A percentile compares a stretch with the other conserved stretches of the same genome.
These are phyloP conservation scores for Murraya koenigii DNA, from an alignment of 345 rosid species.

Conservation along the genomic window DNA sequence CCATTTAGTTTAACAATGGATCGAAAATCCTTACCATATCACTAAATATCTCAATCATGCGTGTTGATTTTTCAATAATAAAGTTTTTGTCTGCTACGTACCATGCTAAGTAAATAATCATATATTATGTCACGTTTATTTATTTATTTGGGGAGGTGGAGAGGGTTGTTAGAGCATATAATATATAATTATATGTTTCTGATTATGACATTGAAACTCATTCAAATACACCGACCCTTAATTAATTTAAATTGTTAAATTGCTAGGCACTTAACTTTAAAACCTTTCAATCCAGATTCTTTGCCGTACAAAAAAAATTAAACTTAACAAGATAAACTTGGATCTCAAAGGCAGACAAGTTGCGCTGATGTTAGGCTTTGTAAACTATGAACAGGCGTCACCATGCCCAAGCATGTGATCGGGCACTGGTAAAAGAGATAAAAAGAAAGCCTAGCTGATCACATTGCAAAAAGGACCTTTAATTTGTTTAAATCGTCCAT, in stretches of 20 bases:
- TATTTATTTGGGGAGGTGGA: too few relatives aligned
- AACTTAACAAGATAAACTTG: conserved; percentile 2
- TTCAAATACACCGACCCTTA: background rate
- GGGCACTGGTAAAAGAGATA: conserved; percentile 16
- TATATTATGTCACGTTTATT: too few relatives aligned
- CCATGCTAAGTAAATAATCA: too few relatives aligned
- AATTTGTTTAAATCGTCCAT: conserved; percentile 3
- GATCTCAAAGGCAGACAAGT: background rate
- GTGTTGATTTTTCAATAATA: too few relatives aligned
- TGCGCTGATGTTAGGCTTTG: background rate
- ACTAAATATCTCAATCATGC: too few relatives aligned
- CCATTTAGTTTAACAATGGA: background rate
- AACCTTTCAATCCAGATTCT: background rate
- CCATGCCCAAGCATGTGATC: conserved; percentile 32
- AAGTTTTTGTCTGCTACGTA: too few relatives aligned
- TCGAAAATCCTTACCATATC: background rate
- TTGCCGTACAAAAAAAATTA: background rate
- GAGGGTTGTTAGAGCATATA: too few relatives aligned
- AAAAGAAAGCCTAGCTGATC: background rate
- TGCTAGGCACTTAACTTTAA: background rate
- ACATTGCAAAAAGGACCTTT: background rate
- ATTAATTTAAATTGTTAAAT: background rate
- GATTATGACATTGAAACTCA: background rate
- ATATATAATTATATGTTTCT: background rate
- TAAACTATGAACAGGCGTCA: conserved; percentile 13